Evolutionary conservation across 495 filamentous ascomycete species (phyloP).

Genomic region (Tuber magnatum): DNA sequence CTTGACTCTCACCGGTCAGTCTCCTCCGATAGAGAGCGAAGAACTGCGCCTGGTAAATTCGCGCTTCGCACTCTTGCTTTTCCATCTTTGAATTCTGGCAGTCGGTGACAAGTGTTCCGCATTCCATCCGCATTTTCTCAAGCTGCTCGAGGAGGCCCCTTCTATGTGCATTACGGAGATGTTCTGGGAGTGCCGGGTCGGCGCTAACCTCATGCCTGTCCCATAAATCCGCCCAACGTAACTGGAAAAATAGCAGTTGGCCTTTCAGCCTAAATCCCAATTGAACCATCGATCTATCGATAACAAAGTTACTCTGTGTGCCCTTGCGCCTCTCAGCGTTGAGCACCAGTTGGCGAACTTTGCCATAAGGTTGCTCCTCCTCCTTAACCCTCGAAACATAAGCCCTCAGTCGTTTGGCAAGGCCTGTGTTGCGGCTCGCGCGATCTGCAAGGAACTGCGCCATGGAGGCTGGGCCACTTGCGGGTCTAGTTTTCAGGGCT

Average conservation of each 20-base stretch:
- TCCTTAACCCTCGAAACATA: conserved; percentile 18
- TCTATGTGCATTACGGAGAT: neutral
- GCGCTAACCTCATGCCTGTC: conserved; percentile 11
- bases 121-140: neutral
- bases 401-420: neutral
- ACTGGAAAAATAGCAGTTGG: conserved; percentile 44
- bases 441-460: neutral
- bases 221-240: conserved; percentile 17
- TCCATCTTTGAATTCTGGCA: conserved; percentile 4
- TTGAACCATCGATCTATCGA: conserved; percentile 44
- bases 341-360: conserved; percentile 50
- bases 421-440: neutral
- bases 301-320: conserved; percentile 42
- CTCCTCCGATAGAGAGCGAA: conserved; percentile 34
- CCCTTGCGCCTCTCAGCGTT: conserved; percentile 46
- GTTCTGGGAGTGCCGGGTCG: neutral
- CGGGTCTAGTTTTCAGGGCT: neutral
- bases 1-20: neutral
- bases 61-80: conserved; percentile 40
- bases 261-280: conserved; percentile 45
- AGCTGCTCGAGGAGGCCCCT: conserved; percentile 1
- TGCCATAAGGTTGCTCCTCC: conserved; percentile 56
- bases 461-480: neutral
- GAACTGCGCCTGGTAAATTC: conserved; percentile 42
- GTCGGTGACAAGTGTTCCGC: conserved; percentile 9